Percentiles rank a stretch among this genome's conserved stretches.
These are phyloP conservation scores for Penicillium malachiteum DNA, from an alignment of 495 filamentous ascomycete genomes.

Conservation along the genomic window DNA sequence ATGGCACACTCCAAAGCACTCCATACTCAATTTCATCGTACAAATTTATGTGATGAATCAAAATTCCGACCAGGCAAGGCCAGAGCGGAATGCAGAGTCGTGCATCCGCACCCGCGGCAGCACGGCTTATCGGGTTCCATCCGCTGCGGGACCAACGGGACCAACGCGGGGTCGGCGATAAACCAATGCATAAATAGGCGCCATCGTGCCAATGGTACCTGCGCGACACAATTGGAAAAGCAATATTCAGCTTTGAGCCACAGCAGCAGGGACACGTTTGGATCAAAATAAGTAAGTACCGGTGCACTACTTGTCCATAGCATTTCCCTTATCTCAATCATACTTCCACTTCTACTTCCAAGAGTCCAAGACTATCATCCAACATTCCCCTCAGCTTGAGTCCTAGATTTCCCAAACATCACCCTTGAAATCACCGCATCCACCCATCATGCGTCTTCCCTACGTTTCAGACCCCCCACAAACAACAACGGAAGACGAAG, in stretches of 20 bases:
- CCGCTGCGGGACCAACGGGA: conserved; percentile 9
- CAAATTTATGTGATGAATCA: no score
- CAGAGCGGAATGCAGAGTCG: not conserved
- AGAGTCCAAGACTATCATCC: not conserved
- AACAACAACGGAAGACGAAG: conserved; percentile 41
- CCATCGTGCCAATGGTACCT: not conserved
- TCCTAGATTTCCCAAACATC: not conserved
- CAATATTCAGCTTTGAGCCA: no score
- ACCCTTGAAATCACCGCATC: not conserved
- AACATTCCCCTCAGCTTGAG: not conserved
- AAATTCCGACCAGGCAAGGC: no score
- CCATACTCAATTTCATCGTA: no score
- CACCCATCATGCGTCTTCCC: conserved; percentile 64
- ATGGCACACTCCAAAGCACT: no score
- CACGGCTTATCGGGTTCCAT: not conserved
- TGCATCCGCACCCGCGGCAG: conserved; percentile 16
- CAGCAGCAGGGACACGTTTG: no score
- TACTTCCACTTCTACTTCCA: no score
- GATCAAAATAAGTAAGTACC: no score
- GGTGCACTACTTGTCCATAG: no score
- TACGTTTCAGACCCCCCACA: conserved; percentile 62
- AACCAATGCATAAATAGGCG: conserved; percentile 9
- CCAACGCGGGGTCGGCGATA: conserved; percentile 22
- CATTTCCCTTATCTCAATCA: no score
- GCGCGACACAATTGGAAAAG: not conserved